Evolutionary conservation across 2,329 filamentous ascomycete species (phyloP).

Genomic region (Pestalotiopsis sp.): DNA sequence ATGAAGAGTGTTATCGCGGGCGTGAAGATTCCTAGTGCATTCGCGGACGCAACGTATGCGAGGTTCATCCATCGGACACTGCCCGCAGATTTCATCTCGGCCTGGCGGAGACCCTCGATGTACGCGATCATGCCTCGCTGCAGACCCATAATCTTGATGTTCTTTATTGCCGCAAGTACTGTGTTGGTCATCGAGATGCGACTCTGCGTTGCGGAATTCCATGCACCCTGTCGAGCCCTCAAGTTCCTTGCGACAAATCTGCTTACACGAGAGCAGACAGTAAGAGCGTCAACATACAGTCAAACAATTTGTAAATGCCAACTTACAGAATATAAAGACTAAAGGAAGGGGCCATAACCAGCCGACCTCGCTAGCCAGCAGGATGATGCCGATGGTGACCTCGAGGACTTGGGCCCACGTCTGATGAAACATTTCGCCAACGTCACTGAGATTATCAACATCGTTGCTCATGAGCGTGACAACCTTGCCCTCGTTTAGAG

Average conservation of each 20-base stretch:
- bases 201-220: conserved; percentile 38
- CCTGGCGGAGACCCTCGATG: conserved; percentile 27
- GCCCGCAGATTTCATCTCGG: conserved; percentile 33
- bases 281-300: neutral
- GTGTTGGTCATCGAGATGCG: conserved; percentile 33
- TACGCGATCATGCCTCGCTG: conserved; percentile 15
- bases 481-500: conserved; percentile 32
- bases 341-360: conserved; percentile 43
- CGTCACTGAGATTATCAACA: conserved; percentile 31
- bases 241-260: conserved; percentile 33
- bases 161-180: conserved; percentile 33
- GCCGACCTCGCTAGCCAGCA: conserved; percentile 39
- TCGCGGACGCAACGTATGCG: conserved; percentile 40
- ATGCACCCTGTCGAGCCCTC: conserved; percentile 31
- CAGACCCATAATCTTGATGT: conserved; percentile 37
- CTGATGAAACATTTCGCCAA: conserved; percentile 40
- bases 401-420: conserved; percentile 43
- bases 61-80: conserved; percentile 39
- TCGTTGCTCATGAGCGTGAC: conserved; percentile 43
- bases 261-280: conserved; percentile 38
- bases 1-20: conserved; percentile 38
- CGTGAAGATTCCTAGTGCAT: conserved; percentile 41
- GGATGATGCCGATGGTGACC: conserved; percentile 36
- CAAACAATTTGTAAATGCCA: neutral
- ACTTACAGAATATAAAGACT: conserved; percentile 40